These are phyloP conservation scores for Mariannaea elegans DNA, from an alignment of 2,329 filamentous ascomycete genomes.

Conservation along the genomic window DNA sequence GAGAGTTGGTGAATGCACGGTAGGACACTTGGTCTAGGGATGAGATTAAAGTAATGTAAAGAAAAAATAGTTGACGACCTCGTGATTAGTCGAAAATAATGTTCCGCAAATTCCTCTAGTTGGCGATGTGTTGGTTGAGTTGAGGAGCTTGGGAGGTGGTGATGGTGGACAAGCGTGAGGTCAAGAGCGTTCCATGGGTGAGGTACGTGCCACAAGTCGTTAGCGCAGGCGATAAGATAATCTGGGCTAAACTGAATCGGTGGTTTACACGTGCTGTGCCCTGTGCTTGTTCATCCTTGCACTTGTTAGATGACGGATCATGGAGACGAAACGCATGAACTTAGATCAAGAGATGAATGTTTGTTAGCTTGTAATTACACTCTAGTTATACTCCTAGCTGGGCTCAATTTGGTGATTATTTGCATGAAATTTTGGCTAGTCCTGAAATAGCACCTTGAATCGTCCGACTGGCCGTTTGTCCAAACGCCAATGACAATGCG, in stretches of 20 bases:
- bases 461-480: too few relatives aligned
- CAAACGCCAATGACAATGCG: too few relatives aligned
- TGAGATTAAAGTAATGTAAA: background rate
- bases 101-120: conserved; percentile 2
- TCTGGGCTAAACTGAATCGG: conserved; percentile 12
- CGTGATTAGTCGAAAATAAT: background rate
- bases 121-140: conserved; percentile 1
- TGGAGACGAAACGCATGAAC: too few relatives aligned
- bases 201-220: conserved; percentile 20
- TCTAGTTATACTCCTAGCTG: too few relatives aligned
- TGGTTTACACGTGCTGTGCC: conserved; percentile 16
- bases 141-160: conserved; percentile 23
- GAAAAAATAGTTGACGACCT: background rate
- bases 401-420: too few relatives aligned
- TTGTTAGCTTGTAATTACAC: too few relatives aligned
- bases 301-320: too few relatives aligned
- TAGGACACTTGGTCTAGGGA: background rate
- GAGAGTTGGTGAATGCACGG: conserved; percentile 6
- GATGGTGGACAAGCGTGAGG: conserved; percentile 11
- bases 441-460: too few relatives aligned
- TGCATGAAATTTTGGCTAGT: too few relatives aligned
- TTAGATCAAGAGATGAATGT: too few relatives aligned
- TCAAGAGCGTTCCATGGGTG: conserved; percentile 9
- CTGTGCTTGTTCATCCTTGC: background rate
- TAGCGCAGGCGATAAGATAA: conserved; percentile 19